Base-by-base conservation (phyloP, 768 basidiomycete genomes). In the Boletus sensibilis region DNA sequence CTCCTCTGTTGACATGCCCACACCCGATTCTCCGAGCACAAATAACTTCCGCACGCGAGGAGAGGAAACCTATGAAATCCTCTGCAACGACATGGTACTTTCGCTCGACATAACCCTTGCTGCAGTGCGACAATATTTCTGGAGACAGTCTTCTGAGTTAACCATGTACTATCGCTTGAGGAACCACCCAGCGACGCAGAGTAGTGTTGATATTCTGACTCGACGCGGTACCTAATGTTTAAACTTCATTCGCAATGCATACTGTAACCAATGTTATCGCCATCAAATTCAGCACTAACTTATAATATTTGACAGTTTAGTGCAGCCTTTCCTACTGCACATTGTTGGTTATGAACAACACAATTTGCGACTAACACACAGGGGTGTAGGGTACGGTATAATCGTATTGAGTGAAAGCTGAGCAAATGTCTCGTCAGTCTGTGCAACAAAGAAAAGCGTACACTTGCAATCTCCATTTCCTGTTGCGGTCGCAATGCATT, bases 31-130 rank as follows among this genome's bases (percentile, higher is more conserved):
- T 62, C 72, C 68, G n/a, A 58, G 44, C 7, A 51, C 65, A 51
- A 60, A 54, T 25, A 43, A 42, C 45, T 58, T 59, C 55, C 66
- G 59, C 56, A 58, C 58, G 9, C 74, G 73, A 57, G 75, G 83
- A 11, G 92, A 93, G 62, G 88, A 93, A 25, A 65, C 80, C 29
- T 88, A 92, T 68, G 95, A 98, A 73, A 84, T 98, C 42, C 69
- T 97, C 27, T 97, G 94, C 72, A 92, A 92, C 62, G 90, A 92
- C 58, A 76, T 80, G n/a, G 75, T 90, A 16, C 77, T 98, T 34
- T 89, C 95, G 23, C 76, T 89, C 27, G 85, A 87, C 60, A 94
- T 96, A 86, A 95, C 91, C 6, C 79, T 99, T 35, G 95, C 91
- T 5, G 89, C 90, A 18, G 87, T 95, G 55, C 85, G 92, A 57